These are phyloP conservation scores for Leccinum rimulosum DNA, from an alignment of 768 basidiomycete species.

Conservation along the genomic window DNA sequence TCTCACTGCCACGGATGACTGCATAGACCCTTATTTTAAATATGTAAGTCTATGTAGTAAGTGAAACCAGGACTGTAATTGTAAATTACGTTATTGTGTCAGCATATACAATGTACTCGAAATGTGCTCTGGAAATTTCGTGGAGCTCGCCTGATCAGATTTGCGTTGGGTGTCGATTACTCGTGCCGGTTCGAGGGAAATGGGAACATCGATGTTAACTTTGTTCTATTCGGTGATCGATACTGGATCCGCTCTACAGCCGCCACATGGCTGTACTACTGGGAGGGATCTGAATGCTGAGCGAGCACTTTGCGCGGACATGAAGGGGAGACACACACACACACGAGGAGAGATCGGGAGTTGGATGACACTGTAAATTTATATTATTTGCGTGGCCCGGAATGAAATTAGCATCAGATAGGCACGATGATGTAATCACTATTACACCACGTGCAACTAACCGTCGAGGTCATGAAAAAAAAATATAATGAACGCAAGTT, in stretches of 20 bases:
- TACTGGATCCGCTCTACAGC: slow-evolving; percentile 14
- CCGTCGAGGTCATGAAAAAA: slow-evolving; percentile 12
- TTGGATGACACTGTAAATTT: neutral
- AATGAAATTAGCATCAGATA: slow-evolving; percentile 25
- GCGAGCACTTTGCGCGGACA: slow-evolving; percentile 13
- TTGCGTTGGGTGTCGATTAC: neutral
- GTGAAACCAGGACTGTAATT: slow-evolving; percentile 12
- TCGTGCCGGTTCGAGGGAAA: neutral
- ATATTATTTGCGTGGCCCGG: slow-evolving; percentile 1
- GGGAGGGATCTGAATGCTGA: slow-evolving; percentile 1
- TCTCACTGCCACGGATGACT: slow-evolving; percentile 19
- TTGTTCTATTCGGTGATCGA: neutral
- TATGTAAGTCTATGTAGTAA: neutral
- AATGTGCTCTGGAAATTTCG: neutral
- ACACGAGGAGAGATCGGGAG: neutral
- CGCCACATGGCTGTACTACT: slow-evolving; percentile 9
- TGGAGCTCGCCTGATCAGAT: slow-evolving; percentile 1
- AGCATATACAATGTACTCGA: slow-evolving; percentile 5
- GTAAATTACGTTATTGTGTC: slow-evolving; percentile 20
- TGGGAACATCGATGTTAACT: neutral
- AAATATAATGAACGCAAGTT: neutral
- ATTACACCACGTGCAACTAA: slow-evolving; percentile 18
- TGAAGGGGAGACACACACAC: slow-evolving; percentile 10
- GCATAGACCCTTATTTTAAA: slow-evolving; percentile 9
- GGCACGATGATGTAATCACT: slow-evolving; percentile 29